Percentiles rank a stretch among this genome's conserved stretches.
These are phyloP conservation scores for Colletotrichum noveboracense DNA, from an alignment of 2,329 filamentous ascomycete species.

Conservation along the genomic window DNA sequence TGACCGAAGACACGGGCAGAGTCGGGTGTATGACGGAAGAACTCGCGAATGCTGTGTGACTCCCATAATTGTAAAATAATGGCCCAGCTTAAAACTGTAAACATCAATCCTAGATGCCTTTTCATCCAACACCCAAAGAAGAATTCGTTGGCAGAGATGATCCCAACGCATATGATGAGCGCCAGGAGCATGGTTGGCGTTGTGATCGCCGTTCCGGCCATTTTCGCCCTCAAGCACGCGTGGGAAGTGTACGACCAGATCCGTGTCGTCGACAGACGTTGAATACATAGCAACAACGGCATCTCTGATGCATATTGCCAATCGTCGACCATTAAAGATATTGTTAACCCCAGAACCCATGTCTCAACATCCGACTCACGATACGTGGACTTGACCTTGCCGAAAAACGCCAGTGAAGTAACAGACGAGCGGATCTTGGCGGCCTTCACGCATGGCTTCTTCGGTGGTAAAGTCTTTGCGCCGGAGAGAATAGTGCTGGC, in stretches of 20 bases:
- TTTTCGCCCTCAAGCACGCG: background rate
- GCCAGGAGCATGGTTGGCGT: background rate
- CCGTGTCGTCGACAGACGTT: background rate
- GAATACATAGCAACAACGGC: conserved; percentile 18
- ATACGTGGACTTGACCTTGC: conserved; percentile 27
- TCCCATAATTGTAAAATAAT: background rate
- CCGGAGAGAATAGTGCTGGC: conserved; percentile 27
- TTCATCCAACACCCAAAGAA: background rate
- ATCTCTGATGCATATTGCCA: conserved; percentile 28
- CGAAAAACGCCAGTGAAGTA: conserved; percentile 2
- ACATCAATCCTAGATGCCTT: background rate
- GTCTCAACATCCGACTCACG: conserved; percentile 25
- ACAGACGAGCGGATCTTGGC: conserved; percentile 32
- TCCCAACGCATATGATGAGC: background rate
- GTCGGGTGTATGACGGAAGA: background rate
- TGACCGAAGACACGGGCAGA: background rate
- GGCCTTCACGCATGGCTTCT: conserved; percentile 32
- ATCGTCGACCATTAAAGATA: conserved; percentile 26
- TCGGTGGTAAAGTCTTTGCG: conserved; percentile 32
- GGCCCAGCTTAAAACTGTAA: background rate
- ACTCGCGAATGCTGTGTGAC: background rate
- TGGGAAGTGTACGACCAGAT: background rate
- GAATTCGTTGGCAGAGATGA: background rate
- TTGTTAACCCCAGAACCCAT: conserved; percentile 30
- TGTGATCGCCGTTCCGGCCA: background rate